These are phyloP conservation scores for Wickerhamomyces rabaulensis DNA, from an alignment of 805 yeast species.

Conservation along the genomic window DNA sequence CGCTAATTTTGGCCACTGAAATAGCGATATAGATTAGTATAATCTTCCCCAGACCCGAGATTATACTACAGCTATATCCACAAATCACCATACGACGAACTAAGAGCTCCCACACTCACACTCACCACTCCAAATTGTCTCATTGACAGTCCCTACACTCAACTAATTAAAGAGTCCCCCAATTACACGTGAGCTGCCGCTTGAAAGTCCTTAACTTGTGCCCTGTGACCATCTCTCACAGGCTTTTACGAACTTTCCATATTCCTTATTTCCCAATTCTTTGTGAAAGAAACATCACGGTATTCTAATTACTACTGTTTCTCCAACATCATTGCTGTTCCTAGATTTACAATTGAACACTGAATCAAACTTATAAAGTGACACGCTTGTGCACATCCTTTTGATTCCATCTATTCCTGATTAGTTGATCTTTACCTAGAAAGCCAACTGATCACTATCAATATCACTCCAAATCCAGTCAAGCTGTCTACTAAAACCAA, in stretches of 20 bases:
- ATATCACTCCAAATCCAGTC: background rate
- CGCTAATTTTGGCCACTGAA: background rate
- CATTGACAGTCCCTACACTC: background rate
- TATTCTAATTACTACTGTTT: too few species aligned
- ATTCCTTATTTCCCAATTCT: background rate
- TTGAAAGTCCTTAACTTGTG: conserved; percentile 23
- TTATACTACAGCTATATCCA: background rate
- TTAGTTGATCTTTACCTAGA: background rate
- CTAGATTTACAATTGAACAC: background rate
- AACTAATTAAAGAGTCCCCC: background rate
- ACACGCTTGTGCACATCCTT: too few species aligned
- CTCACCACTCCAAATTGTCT: background rate
- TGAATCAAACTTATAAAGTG: background rate
- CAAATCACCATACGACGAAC: background rate
- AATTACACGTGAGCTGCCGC: conserved; percentile 49
- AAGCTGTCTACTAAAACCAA: conserved; percentile 17
- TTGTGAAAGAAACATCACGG: background rate
- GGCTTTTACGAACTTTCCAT: background rate
- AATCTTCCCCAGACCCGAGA: background rate
- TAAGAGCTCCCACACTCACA: background rate
- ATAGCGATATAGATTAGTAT: background rate
- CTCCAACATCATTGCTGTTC: too few species aligned
- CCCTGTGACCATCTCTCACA: conserved; percentile 11
- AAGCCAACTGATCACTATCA: background rate
- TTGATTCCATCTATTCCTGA: too few species aligned